phyloP scores from a whole-genome alignment of 345 rosid genomes.

The Eucalyptus sp. region DNA sequence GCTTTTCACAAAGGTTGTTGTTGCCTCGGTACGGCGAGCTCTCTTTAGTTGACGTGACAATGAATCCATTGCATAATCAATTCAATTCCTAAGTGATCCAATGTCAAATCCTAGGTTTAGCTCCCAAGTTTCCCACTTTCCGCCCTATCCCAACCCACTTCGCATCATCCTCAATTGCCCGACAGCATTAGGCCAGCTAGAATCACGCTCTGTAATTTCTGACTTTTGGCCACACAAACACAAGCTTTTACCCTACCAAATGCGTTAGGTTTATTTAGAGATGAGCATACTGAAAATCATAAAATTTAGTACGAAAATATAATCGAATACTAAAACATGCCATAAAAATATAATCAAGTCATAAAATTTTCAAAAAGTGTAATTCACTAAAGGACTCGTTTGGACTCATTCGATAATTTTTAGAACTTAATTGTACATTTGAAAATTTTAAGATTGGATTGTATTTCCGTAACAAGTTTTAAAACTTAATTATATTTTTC shows the following conservation, averaged over 20 bases:
- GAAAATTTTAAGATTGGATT: too few species aligned
- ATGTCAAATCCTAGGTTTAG: not conserved
- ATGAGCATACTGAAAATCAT: rapidly evolving
- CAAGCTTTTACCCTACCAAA: not conserved
- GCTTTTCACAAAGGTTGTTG: not conserved
- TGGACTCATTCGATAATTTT: too few species aligned
- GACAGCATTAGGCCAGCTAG: not conserved
- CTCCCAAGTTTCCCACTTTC: not conserved
- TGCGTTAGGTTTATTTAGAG: not conserved
- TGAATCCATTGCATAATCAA: not conserved
- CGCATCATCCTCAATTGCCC: not conserved
- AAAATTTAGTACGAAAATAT: rapidly evolving
- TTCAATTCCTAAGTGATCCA: not conserved
- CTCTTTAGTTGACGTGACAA: not conserved
- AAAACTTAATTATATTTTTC: too few species aligned
- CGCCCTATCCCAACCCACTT: not conserved
- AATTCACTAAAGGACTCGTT: too few species aligned
- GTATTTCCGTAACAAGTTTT: rapidly evolving
- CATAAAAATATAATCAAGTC: not conserved
- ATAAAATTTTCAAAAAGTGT: too few species aligned
- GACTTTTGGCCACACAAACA: not conserved
- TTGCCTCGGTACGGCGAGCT: not conserved
- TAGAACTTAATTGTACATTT: too few species aligned
- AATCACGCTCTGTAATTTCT: not conserved
- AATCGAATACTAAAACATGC: rapidly evolving